These are phyloP conservation scores for Erodium trifolium DNA, from an alignment of 441 rosid species.

Conservation along the genomic window DNA sequence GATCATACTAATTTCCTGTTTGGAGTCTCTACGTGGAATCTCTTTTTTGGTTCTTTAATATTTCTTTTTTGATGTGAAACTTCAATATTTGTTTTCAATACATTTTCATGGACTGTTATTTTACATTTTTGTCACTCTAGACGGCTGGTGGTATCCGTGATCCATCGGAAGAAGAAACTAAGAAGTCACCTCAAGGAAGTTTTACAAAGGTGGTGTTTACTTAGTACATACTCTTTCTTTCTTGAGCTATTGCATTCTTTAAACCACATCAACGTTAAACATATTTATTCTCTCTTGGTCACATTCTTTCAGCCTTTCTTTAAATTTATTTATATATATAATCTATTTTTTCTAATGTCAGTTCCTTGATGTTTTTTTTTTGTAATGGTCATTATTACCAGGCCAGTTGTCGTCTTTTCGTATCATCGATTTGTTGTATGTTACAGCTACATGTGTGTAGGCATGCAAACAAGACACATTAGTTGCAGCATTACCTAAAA, in stretches of 20 bases:
- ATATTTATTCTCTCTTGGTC: not conserved
- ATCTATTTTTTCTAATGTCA: too few species aligned
- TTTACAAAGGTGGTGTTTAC: constrained; percentile 50
- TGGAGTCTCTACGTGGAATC: not conserved
- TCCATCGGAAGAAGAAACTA: constrained; percentile 40
- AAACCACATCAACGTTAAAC: not conserved
- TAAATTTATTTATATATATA: too few species aligned
- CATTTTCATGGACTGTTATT: constrained; percentile 9
- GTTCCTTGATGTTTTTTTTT: too few species aligned
- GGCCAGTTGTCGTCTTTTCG: too few species aligned
- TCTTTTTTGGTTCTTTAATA: constrained; percentile 10
- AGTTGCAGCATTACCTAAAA: too few species aligned
- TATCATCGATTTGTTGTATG: too few species aligned
- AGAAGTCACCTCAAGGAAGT: constrained; percentile 48
- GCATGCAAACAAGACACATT: too few species aligned
- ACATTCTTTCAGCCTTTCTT: not conserved
- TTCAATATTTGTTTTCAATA: not conserved
- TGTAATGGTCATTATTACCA: too few species aligned
- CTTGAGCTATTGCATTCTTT: not conserved
- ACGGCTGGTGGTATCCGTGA: constrained; percentile 53
- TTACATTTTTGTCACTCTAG: constrained; percentile 22
- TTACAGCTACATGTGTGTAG: too few species aligned
- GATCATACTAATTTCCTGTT: not conserved
- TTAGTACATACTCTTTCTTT: not conserved
- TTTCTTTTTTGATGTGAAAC: not conserved